Conservation (phyloP, 257 asterid genomes). For the Nicotiana obtusifolia region DNA sequence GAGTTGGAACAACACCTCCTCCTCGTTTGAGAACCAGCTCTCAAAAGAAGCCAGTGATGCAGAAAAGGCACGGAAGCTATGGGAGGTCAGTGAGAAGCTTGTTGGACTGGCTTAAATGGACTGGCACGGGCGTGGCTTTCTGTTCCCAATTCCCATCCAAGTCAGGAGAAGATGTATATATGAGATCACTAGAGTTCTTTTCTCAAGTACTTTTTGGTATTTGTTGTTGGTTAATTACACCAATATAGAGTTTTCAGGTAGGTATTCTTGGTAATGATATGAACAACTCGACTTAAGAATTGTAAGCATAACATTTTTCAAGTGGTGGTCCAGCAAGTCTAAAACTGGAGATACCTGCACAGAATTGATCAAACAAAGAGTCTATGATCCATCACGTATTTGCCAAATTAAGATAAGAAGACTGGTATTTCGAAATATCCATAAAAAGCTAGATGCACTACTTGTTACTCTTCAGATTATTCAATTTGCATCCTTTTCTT, state of each 20-base stretch:
- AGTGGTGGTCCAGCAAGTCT: background rate
- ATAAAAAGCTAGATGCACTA: background rate
- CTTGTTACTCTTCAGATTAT: background rate
- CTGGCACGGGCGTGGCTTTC: background rate
- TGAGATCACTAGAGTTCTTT: slow-evolving; percentile 1
- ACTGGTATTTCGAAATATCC: background rate
- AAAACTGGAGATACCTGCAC: background rate
- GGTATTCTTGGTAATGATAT: background rate
- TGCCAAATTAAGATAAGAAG: background rate
- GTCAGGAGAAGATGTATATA: background rate
- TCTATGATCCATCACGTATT: background rate
- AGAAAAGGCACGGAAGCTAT: slow-evolving; percentile 74
- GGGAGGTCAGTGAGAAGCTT: slow-evolving; percentile 92
- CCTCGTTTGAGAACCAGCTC: slow-evolving; percentile 80
- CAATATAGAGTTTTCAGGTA: slow-evolving; percentile 1
- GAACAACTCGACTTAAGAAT: background rate
- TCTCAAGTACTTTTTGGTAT: background rate
- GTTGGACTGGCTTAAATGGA: slow-evolving; percentile 62
- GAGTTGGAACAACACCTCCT: slow-evolving; percentile 86
- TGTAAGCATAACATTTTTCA: background rate
- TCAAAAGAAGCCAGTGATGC: slow-evolving; percentile 85
- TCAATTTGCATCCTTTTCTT: background rate
- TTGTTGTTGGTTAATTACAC: background rate
- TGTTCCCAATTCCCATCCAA: background rate
- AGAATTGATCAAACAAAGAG: background rate